phyloP scores from a whole-genome alignment of 495 filamentous ascomycete genomes.

The Jackrogersella minutella region DNA sequence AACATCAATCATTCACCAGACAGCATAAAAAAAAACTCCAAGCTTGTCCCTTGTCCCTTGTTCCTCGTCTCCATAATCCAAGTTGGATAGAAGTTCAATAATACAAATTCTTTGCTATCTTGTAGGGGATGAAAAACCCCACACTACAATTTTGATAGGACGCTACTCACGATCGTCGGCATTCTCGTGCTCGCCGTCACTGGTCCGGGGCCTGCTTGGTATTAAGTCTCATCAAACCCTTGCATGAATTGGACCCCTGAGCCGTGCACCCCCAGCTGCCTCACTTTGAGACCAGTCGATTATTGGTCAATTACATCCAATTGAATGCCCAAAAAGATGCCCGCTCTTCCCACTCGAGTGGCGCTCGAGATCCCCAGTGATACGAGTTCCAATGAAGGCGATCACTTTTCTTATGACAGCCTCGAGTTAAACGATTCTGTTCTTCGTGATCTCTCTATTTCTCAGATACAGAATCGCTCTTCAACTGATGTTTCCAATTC shows the following conservation, averaged over 20 bases:
- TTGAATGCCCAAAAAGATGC: constrained; percentile 29
- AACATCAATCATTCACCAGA: constrained; percentile 22
- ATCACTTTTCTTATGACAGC: constrained; percentile 27
- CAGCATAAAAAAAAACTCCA: constrained; percentile 24
- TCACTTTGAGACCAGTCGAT: constrained; percentile 19
- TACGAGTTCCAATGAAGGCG: constrained; percentile 20
- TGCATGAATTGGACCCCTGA: constrained; percentile 36
- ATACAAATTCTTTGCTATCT: constrained; percentile 10
- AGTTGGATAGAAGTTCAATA: constrained; percentile 28
- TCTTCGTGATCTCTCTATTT: constrained; percentile 47
- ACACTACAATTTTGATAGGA: constrained; percentile 25
- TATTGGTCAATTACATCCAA: constrained; percentile 35
- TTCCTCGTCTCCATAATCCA: constrained; percentile 10
- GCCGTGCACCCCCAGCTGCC: constrained; percentile 31
- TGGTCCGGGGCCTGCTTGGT: constrained; percentile 9
- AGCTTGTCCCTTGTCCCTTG: too few species aligned
- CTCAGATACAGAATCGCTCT: constrained; percentile 45
- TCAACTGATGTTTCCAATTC: constrained; percentile 17
- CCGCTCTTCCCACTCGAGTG: constrained; percentile 26
- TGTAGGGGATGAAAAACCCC: constrained; percentile 8
- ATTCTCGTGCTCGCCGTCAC: constrained; percentile 20
- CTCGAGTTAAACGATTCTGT: constrained; percentile 31
- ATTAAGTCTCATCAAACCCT: constrained; percentile 40
- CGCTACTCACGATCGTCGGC: constrained; percentile 13
- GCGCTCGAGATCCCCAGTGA: constrained; percentile 40